Conservation (phyloP, 805 yeast species). For the Pichia eremophila region DNA sequence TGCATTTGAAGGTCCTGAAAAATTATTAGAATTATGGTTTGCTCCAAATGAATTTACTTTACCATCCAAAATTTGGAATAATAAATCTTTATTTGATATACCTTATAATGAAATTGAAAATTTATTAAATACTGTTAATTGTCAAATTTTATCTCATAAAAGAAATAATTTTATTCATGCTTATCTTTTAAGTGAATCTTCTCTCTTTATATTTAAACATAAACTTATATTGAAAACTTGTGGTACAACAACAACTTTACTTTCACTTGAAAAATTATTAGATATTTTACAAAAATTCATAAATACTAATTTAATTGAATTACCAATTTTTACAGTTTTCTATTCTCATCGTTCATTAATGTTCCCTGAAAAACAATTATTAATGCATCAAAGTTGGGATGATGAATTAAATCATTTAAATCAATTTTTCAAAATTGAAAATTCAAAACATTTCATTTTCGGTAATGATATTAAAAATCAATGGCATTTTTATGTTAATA, state of each 20-base stretch:
- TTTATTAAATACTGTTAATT: slow-evolving; percentile 71
- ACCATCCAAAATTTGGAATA: slow-evolving; percentile 27
- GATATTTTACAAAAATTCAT: slow-evolving; percentile 36
- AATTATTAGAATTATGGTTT: slow-evolving; percentile 85
- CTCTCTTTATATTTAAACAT: slow-evolving; percentile 81
- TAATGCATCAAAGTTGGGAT: slow-evolving; percentile 78
- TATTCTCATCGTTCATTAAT: slow-evolving; percentile 87
- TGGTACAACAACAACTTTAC: slow-evolving; percentile 88
- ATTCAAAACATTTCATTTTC: slow-evolving; percentile 58
- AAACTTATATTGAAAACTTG: slow-evolving; percentile 86
- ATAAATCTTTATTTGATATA: slow-evolving; percentile 51
- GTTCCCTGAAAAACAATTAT: slow-evolving; percentile 80
- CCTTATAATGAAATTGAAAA: slow-evolving; percentile 60
- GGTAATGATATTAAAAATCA: slow-evolving; percentile 63
- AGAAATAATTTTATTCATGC: slow-evolving; percentile 64
- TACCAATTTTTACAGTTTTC: slow-evolving; percentile 51
- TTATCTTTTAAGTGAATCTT: slow-evolving; percentile 79
- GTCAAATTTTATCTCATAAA: slow-evolving; percentile 79
- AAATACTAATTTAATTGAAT: too few species aligned
- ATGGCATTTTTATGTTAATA: slow-evolving; percentile 81
- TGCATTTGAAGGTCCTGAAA: slow-evolving; percentile 97
- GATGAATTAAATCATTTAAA: slow-evolving; percentile 68
- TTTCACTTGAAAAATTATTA: slow-evolving; percentile 61
- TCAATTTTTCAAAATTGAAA: slow-evolving; percentile 50
- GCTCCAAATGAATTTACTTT: slow-evolving; percentile 35